A percentile compares a stretch with the other conserved stretches of the same genome.
phyloP scores from a whole-genome alignment of 306 rosid species.

The Trifolium pratense region DNA sequence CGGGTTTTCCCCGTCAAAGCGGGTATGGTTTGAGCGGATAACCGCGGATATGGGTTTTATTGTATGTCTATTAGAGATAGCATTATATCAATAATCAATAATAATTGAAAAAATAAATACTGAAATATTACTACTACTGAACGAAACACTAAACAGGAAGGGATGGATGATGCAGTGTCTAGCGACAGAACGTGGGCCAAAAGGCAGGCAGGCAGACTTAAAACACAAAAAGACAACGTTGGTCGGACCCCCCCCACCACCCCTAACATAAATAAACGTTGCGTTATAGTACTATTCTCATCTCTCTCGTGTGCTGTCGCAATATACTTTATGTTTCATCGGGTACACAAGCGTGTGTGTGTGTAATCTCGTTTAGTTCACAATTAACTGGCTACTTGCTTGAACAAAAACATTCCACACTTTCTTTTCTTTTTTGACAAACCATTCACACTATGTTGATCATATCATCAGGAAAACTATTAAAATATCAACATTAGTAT shows the following conservation, averaged over 20 bases:
- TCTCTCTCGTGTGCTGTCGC: constrained; percentile 40
- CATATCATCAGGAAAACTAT: background rate
- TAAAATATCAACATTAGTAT: background rate
- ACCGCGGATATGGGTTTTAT: too few species aligned
- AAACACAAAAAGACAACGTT: constrained; percentile 31
- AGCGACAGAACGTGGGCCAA: constrained; percentile 26
- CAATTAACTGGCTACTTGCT: background rate
- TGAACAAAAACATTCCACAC: background rate
- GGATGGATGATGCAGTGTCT: constrained; percentile 19
- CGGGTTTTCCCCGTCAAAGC: too few species aligned
- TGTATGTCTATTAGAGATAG: too few species aligned
- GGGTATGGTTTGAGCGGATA: too few species aligned
- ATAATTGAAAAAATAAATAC: too few species aligned
- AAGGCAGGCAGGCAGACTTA: constrained; percentile 23
- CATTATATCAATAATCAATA: too few species aligned
- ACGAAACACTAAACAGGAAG: too few species aligned
- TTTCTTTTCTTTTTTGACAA: background rate
- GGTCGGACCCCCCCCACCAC: constrained; percentile 27
- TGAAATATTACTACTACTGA: too few species aligned
- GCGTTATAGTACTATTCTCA: too few species aligned
- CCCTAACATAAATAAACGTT: constrained; percentile 13
- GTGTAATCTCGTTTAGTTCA: background rate
- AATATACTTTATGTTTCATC: background rate
- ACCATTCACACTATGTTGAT: background rate
- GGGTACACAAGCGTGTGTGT: background rate